Base-by-base conservation (phyloP, 2,329 filamentous ascomycete species). In the Chaetoscypha palmicola region DNA sequence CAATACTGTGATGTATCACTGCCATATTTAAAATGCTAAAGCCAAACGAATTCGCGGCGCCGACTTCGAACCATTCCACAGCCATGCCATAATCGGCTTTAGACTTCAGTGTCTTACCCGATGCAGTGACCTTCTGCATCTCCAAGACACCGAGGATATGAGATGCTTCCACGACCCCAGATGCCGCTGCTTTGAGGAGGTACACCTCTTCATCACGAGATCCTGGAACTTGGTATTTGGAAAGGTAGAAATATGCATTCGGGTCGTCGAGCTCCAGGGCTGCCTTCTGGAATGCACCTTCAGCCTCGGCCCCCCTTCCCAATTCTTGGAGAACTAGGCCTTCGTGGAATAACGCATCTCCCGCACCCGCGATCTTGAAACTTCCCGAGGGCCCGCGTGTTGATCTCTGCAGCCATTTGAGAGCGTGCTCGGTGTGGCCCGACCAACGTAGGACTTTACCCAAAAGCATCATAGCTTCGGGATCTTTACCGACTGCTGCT, bases 191-290 rank as follows among this genome's bases (percentile, higher is more conserved):
- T 47, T 61, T 60, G 2, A 58, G 35, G 8, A 62, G 23, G 43
- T 59, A 62, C 0, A 50, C 38, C 26, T 55, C 40, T 20, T 58
- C 48, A 7, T 49, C 38, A 9, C 35, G n/a, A 5, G 56, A 55
- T 0, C 43, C 48, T 7, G 46, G 24, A 14, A 45, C 41, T 31
- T 54, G 26, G 2, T 55, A 22, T 16, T 55, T 39, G 2, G 59
- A 55, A n/a, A 63, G 52, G 23, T 58, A 53, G 41, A 57, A 61
- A 41, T 59, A 62, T 4, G 50, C 60, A 5, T 32, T 14, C 1
- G 60, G 53, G 4, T 63, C 52, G 47, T 62, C 56, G 3, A 58
- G 37, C 30, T 59, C 55, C 2, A 59, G 16, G 3, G 61, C 61
- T 8, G 58, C 60, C 43, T 49, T 58, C 23, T 55, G 41, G n/a